These are phyloP conservation scores for Aspergillus udagawae DNA, from an alignment of 2,329 filamentous ascomycete genomes.

Conservation along the genomic window DNA sequence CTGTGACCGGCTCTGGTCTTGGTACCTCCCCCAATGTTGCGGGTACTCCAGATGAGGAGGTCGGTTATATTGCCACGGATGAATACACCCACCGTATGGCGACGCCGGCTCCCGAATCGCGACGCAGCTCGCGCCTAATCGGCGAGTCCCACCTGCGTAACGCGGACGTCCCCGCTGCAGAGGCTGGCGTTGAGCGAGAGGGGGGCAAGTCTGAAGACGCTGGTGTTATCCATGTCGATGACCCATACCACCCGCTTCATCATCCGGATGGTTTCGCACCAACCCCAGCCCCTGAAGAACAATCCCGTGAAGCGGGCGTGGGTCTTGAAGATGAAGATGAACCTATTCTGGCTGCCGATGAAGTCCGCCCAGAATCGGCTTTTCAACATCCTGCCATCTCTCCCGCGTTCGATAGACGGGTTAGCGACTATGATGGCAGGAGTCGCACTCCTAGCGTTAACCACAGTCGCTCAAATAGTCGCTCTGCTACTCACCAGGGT, in stretches of 20 bases:
- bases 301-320: constrained; percentile 41
- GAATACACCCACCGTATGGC: constrained; percentile 74
- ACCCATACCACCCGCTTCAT: constrained; percentile 47
- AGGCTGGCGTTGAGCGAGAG: constrained; percentile 17
- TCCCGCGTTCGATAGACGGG: constrained; percentile 63
- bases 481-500: constrained; percentile 61
- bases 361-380: constrained; percentile 66
- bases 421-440: constrained; percentile 50
- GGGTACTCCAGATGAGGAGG: constrained; percentile 82
- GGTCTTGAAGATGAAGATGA: constrained; percentile 59
- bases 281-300: constrained; percentile 49
- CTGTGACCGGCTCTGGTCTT: constrained; percentile 46
- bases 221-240: constrained; percentile 71
- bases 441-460: constrained; percentile 53
- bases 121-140: constrained; percentile 41
- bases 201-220: constrained; percentile 16
- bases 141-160: constrained; percentile 52
- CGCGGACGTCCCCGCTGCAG: constrained; percentile 46
- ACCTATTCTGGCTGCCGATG: constrained; percentile 85
- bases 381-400: constrained; percentile 76
- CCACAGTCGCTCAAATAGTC: constrained; percentile 62
- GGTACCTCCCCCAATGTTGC: constrained; percentile 58
- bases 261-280: constrained; percentile 48
- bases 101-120: constrained; percentile 54
- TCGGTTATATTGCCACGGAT: constrained; percentile 82